These are phyloP conservation scores for Saprolegnia diclina DNA, from an alignment of 352 stramenopile species.

Conservation along the genomic window DNA sequence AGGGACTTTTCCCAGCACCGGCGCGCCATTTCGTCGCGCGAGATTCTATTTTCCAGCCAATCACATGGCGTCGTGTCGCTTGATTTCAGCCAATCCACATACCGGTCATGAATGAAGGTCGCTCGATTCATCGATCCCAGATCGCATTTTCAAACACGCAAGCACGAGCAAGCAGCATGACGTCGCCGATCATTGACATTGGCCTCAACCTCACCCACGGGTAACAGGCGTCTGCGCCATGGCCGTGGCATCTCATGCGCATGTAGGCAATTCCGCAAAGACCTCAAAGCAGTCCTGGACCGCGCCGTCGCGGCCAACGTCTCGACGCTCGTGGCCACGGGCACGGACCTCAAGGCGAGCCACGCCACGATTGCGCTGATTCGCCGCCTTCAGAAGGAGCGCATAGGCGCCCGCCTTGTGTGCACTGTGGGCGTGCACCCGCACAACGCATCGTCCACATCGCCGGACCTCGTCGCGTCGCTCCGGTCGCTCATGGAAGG, in stretches of 20 bases:
- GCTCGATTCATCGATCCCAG: no score
- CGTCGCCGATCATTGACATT: slow-evolving; percentile 43
- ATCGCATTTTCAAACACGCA: no score
- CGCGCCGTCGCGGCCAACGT: slow-evolving; percentile 67
- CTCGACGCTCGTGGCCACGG: slow-evolving; percentile 80
- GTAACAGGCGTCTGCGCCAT: background rate
- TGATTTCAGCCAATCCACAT: no score
- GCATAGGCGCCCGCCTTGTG: slow-evolving; percentile 45
- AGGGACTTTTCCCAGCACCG: no score
- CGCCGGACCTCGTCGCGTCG: slow-evolving; percentile 32
- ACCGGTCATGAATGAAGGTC: no score
- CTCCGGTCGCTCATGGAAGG: slow-evolving; percentile 42
- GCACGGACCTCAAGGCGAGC: slow-evolving; percentile 48
- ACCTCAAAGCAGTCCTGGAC: slow-evolving; percentile 86
- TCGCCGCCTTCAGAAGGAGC: slow-evolving; percentile 24
- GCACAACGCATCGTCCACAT: slow-evolving; percentile 86
- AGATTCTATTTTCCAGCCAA: no score
- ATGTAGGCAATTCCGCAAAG: slow-evolving; percentile 57
- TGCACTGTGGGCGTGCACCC: slow-evolving; percentile 93
- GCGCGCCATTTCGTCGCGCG: no score
- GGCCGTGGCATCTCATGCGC: slow-evolving; percentile 27
- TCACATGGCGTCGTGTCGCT: no score
- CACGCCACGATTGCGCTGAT: slow-evolving; percentile 41
- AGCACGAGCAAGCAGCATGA: background rate
- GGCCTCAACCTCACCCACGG: slow-evolving; percentile 47